Evolutionary conservation across 192 early-diverging fungal genomes (phyloP), one percentile per base, ranked within the genome.

Genomic region (Gamsiella multidivaricata): DNA sequence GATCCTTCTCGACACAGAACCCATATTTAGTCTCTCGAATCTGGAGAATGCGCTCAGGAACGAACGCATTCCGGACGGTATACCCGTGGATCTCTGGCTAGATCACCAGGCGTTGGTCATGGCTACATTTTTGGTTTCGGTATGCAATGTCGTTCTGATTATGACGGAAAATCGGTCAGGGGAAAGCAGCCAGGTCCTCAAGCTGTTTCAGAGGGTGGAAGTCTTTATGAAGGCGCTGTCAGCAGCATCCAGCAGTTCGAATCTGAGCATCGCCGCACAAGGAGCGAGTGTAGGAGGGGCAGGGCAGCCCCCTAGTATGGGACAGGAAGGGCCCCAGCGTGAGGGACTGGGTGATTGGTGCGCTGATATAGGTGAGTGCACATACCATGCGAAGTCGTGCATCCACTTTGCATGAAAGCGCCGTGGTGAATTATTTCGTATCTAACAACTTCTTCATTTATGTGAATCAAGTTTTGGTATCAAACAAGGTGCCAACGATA

Each of bases 81-180:
- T 81, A 1, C 69, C 75, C 17, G 58, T 79, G 3, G 82, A 84
- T 41, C 25, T 80, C 14, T 86, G 84, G 83, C 47, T 83, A 17
- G 84, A 83, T 32, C 42, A 80, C 8, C 80, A 90, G 54, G 69
- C 86, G 7, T 62, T 91, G 20, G 65, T 85, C 7, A 41, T 87
- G 39, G 78, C 88, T 0, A 67, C 87, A 23, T 90, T 91, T 51
- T 63, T 92, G 66, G 59, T 89, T 5, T 85, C 84, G 9, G 81
- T 91, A 10, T 92, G 90, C 52, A 89, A 92, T 61, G 85, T 91
- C 10, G 69, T 92, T 8, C 15, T 92, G 12, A 69, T 91, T 10
- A 85, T 92, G 8, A 71, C 68, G 8, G 65, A 65, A 25, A 84
- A 87, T 28, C 70, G 78, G 2, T 28, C n/a, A 1, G 28, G 23